Base-by-base conservation (phyloP, 257 asterid species). In the Penstemon newberryi region DNA sequence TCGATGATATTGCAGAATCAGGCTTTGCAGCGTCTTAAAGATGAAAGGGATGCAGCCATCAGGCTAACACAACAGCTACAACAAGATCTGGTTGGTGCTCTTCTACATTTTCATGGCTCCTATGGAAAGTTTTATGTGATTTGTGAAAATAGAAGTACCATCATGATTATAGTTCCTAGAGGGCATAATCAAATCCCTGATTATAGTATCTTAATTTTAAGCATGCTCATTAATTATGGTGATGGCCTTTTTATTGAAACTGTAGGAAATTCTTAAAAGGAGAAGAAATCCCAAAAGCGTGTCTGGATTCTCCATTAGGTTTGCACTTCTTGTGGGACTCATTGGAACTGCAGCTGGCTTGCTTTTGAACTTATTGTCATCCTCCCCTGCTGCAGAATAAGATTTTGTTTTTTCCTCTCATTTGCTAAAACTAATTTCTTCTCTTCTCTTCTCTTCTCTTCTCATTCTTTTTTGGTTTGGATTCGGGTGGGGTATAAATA, bases 41-140 rank as follows among this genome's bases (percentile, higher is more conserved):
- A 71, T 44, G 84, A 82, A 68, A 79, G 84, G 61, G 87, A 82
- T 57, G 76, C 76, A 54, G 87, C 82, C 11, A 66, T 76, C 5
- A 78, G 65, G 57, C 84, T 73, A 73, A 71, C 78, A 45, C 80
- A 79, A 43, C 72, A 65, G 53, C 72, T 82, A 33, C 84, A 73
- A 46, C 80, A 68, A 46, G 80, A 79, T 40, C 55, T 79, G 87
- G 87, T 81, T 66, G 49, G 79, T 70, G 37, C 33, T 8, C 38
- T 65, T 60, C 13, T 49, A n/a, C 46, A 49, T 42, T 19, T 66
- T 12, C 38, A 25, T 12, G 43, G 25, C 39, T 19, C 5, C 45
- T 54, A 15, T 61, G 52, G 53, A 42, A 7, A 7, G 51, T 43
- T 54, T 66, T 11, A 46, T 19, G 4, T 62, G 38, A 62, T 43